phyloP scores from a whole-genome alignment of 2,329 filamentous ascomycete genomes.

The Macrophomina pseudophaseolina region DNA sequence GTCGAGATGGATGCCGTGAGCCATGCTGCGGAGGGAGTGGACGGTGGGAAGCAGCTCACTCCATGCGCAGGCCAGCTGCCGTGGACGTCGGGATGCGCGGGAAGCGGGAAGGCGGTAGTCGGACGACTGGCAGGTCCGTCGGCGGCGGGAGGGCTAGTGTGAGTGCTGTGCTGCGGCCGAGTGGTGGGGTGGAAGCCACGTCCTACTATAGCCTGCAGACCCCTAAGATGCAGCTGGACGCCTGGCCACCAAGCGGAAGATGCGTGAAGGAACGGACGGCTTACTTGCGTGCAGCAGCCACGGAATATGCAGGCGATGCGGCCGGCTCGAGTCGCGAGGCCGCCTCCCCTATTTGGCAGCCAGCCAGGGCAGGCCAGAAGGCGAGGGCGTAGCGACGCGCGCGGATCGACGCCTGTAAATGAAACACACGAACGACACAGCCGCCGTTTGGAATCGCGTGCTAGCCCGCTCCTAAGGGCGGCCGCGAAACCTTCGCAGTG shows the following conservation, averaged over 20 bases:
- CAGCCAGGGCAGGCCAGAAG: background rate
- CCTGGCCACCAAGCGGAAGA: constrained; percentile 14
- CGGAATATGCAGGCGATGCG: constrained; percentile 17
- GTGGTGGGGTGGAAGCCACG: constrained; percentile 23
- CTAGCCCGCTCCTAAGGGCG: constrained; percentile 2
- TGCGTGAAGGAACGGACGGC: constrained; percentile 24
- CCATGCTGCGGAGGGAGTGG: constrained; percentile 9
- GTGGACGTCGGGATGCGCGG: constrained; percentile 6
- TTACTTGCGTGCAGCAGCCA: constrained; percentile 24
- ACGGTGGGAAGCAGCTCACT: background rate
- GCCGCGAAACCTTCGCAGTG: background rate
- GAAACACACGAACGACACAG: constrained; percentile 26
- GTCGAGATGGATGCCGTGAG: background rate
- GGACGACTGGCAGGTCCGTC: constrained; percentile 1
- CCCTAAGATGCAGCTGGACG: constrained; percentile 14
- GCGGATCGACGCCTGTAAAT: constrained; percentile 18
- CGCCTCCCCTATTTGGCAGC: constrained; percentile 25
- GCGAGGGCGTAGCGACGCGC: constrained; percentile 12
- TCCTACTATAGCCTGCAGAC: constrained; percentile 19
- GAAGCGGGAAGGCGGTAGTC: constrained; percentile 13
- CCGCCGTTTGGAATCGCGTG: constrained; percentile 22
- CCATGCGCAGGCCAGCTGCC: constrained; percentile 23
- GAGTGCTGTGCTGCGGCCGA: background rate
- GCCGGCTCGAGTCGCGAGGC: constrained; percentile 15
- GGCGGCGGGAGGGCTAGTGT: constrained; percentile 12